Percentiles rank a stretch among this genome's conserved stretches.
phyloP scores from a whole-genome alignment of 2,329 filamentous ascomycete species.

The Diplodia corticola region DNA sequence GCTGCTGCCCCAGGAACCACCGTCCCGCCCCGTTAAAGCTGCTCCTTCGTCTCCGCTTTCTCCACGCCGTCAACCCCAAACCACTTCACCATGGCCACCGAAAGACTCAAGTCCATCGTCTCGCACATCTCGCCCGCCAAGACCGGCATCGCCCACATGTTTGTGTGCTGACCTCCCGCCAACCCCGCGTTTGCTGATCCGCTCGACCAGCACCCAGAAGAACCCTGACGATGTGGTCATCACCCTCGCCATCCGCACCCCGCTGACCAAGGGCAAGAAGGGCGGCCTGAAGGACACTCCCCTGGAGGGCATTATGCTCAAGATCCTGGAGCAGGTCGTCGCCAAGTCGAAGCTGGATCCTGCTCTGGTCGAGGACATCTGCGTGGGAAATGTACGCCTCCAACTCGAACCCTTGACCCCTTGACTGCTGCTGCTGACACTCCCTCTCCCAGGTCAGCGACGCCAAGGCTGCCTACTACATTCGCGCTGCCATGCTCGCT shows the following conservation, averaged over 20 bases:
- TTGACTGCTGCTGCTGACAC: background rate
- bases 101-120: conserved; percentile 84
- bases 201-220: conserved; percentile 70
- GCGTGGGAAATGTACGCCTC: conserved; percentile 77
- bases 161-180: conserved; percentile 44
- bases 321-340: conserved; percentile 67
- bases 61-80: background rate
- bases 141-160: conserved; percentile 75
- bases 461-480: conserved; percentile 83
- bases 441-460: conserved; percentile 66
- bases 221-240: conserved; percentile 97
- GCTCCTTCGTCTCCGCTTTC: conserved; percentile 17
- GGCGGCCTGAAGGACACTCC: conserved; percentile 93
- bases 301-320: conserved; percentile 82
- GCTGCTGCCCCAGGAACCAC: conserved; percentile 11
- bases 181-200: conserved; percentile 12
- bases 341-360: conserved; percentile 77
- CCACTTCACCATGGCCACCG: conserved; percentile 64
- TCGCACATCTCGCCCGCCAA: conserved; percentile 78
- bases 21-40: conserved; percentile 16
- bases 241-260: conserved; percentile 86
- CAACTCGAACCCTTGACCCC: background rate
- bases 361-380: conserved; percentile 82
- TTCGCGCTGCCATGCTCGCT: conserved; percentile 82
- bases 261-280: conserved; percentile 84